Conservation (phyloP, 2,329 filamentous ascomycete genomes). For the Rachicladosporium sp. region DNA sequence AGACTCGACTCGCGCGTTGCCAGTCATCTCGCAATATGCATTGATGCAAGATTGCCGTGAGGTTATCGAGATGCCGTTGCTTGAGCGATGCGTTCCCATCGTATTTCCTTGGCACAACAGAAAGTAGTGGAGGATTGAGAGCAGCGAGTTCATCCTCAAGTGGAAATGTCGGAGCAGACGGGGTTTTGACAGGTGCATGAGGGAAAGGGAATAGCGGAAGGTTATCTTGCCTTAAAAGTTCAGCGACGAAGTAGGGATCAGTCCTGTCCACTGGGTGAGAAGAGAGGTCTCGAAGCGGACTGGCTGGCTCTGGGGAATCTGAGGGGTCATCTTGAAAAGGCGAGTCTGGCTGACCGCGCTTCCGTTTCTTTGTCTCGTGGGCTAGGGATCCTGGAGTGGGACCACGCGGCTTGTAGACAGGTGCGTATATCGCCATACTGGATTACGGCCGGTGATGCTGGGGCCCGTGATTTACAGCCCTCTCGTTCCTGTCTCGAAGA, state of each 20-base stretch:
- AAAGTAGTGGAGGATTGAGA: conserved; percentile 30
- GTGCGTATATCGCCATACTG: too few relatives aligned
- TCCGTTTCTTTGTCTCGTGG: too few relatives aligned
- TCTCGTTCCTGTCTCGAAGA: too few relatives aligned
- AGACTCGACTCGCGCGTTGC: conserved; percentile 58
- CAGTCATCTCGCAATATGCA: conserved; percentile 62
- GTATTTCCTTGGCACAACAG: conserved; percentile 11
- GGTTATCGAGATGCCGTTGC: conserved; percentile 48
- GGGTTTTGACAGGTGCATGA: conserved; percentile 25
- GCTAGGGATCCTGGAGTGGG: too few relatives aligned
- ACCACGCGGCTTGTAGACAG: too few relatives aligned
- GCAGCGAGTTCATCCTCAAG: conserved; percentile 29
- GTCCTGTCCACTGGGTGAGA: conserved; percentile 18
- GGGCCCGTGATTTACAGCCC: too few relatives aligned
- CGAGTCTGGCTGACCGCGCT: too few relatives aligned
- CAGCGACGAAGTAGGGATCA: conserved; percentile 28
- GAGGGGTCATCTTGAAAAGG: too few relatives aligned
- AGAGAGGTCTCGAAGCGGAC: background rate
- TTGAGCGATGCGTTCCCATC: conserved; percentile 24
- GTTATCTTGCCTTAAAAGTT: conserved; percentile 25
- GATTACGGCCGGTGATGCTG: too few relatives aligned
- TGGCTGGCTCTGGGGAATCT: too few relatives aligned
- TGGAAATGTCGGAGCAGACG: conserved; percentile 9
- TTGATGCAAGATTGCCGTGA: conserved; percentile 59
- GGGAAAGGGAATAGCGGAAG: conserved; percentile 33